These are phyloP conservation scores for Aspergillus neoniger DNA, from an alignment of 2,329 filamentous ascomycete genomes.

Conservation along the genomic window DNA sequence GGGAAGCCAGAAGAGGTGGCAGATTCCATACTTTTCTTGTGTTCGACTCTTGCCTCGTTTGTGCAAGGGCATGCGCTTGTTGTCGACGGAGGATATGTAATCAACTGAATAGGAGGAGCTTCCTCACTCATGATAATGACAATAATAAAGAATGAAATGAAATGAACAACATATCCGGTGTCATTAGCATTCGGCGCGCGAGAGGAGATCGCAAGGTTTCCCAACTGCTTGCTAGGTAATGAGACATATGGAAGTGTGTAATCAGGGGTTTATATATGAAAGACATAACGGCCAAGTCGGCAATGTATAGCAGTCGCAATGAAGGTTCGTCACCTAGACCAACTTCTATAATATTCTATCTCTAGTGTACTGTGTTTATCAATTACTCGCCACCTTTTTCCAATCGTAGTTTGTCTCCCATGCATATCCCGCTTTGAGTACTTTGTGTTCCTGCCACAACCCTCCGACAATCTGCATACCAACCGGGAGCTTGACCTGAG, in stretches of 20 bases:
- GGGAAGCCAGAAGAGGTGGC: slow-evolving; percentile 54
- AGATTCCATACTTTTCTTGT: slow-evolving; percentile 53
- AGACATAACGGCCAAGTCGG: too few species aligned
- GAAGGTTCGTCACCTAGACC: background rate
- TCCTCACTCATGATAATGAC: background rate
- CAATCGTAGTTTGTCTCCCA: slow-evolving; percentile 31
- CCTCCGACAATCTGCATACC: slow-evolving; percentile 58
- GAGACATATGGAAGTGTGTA: too few species aligned
- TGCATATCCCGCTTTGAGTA: slow-evolving; percentile 24
- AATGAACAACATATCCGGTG: too few species aligned
- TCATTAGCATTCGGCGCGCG: too few species aligned
- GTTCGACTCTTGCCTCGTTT: slow-evolving; percentile 53
- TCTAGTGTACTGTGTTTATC: background rate
- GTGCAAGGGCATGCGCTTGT: slow-evolving; percentile 56
- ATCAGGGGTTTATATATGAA: too few species aligned
- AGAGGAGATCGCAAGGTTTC: too few species aligned
- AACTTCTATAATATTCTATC: background rate
- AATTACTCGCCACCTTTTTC: slow-evolving; percentile 18
- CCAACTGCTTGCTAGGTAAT: too few species aligned
- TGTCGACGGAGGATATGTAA: slow-evolving; percentile 57
- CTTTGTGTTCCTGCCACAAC: slow-evolving; percentile 31
- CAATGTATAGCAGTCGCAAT: background rate
- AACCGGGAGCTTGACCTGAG: slow-evolving; percentile 47
- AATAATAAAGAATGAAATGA: background rate
- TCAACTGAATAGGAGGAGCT: slow-evolving; percentile 27